Conservation (phyloP, 176 grass and related monocot genomes). For the Rhynchospora tenuis region DNA sequence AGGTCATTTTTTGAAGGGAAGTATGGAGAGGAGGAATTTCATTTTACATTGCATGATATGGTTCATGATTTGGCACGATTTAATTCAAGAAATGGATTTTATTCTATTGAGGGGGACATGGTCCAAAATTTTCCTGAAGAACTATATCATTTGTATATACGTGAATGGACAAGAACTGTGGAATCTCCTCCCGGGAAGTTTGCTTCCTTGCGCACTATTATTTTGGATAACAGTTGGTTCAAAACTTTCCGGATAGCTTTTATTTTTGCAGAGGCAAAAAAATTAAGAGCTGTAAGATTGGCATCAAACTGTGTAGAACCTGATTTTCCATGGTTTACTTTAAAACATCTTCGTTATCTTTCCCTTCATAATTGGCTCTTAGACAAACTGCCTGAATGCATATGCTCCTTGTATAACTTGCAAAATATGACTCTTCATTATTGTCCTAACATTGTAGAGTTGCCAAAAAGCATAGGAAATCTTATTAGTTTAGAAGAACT, state of each 20-base stretch:
- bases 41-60: slow-evolving; percentile 20
- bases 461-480: no score
- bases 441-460: no score
- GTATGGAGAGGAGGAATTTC: neutral
- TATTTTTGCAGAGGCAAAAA: neutral
- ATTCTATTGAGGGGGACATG: neutral
- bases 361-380: neutral
- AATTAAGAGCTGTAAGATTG: neutral
- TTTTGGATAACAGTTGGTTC: neutral
- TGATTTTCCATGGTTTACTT: no score
- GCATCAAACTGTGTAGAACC: no score
- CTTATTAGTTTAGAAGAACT: no score
- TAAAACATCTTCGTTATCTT: neutral
- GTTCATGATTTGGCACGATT: slow-evolving; percentile 23
- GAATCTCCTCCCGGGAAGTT: neutral
- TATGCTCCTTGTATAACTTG: no score
- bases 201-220: neutral
- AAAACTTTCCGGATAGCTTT: neutral
- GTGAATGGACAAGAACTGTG: neutral
- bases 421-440: no score
- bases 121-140: neutral
- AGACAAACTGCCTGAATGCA: neutral
- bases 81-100: neutral
- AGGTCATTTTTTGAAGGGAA: neutral
- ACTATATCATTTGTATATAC: neutral